Conservation (phyloP, 148 eudicot species). For the Rhododendron simsii region DNA sequence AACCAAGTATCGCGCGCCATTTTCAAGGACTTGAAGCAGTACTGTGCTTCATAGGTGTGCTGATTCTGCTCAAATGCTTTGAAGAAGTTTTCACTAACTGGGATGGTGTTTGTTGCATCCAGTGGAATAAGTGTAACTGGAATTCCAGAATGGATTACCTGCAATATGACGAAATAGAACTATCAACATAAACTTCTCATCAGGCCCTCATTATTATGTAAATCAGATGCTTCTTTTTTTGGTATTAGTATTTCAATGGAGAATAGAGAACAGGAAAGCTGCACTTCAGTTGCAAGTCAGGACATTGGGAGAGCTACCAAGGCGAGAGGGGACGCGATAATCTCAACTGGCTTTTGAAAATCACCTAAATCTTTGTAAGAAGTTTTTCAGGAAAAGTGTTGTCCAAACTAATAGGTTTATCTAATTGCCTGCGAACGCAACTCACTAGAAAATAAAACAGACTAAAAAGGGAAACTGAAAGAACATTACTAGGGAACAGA, state of each 20-base stretch:
- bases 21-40: conserved; percentile 64
- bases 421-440: not conserved
- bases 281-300: not conserved
- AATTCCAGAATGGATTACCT: conserved; percentile 90
- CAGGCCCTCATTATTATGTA: not conserved
- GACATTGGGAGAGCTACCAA: not conserved
- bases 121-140: conserved; percentile 77
- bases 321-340: not conserved
- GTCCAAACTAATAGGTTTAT: not conserved
- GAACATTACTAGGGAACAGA: not conserved
- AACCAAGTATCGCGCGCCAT: conserved; percentile 64
- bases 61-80: conserved; percentile 56
- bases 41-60: conserved; percentile 75
- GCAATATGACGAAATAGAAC: not conserved
- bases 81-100: conserved; percentile 50
- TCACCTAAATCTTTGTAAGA: not conserved
- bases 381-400: not conserved
- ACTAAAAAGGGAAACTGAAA: not conserved
- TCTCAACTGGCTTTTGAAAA: not conserved
- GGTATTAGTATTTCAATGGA: not conserved
- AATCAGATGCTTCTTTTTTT: not conserved
- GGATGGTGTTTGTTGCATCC: conserved; percentile 90
- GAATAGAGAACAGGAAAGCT: not conserved
- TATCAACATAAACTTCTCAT: not conserved
- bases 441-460: not conserved